These are phyloP conservation scores for Alternaria dauci DNA, from an alignment of 2,329 filamentous ascomycete species.

Conservation along the genomic window DNA sequence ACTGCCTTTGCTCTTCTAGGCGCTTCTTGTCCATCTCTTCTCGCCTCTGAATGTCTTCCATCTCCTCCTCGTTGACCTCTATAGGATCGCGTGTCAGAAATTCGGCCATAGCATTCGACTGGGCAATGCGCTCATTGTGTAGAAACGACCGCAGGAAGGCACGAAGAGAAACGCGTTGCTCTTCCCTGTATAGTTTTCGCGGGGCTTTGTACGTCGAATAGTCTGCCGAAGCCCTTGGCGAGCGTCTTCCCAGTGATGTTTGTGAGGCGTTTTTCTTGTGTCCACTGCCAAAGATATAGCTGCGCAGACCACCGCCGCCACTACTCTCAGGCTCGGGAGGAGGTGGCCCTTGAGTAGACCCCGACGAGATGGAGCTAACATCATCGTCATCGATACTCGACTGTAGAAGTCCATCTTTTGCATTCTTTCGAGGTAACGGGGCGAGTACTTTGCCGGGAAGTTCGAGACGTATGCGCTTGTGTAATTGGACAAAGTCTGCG, in stretches of 20 bases:
- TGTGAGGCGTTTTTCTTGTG: constrained; percentile 55
- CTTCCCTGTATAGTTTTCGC: constrained; percentile 79
- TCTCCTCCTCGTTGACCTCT: constrained; percentile 79
- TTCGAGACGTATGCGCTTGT: constrained; percentile 81
- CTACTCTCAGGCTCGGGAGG: constrained; percentile 48
- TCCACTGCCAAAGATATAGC: constrained; percentile 53
- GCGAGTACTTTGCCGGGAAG: constrained; percentile 90
- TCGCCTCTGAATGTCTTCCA: constrained; percentile 78
- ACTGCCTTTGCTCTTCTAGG: constrained; percentile 89
- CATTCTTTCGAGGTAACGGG: constrained; percentile 90
- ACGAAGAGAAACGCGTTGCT: constrained; percentile 87
- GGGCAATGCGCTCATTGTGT: constrained; percentile 82
- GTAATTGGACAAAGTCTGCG: constrained; percentile 82
- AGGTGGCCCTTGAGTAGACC: constrained; percentile 70
- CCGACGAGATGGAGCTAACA: constrained; percentile 80
- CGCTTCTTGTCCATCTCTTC: constrained; percentile 87
- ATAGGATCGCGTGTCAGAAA: constrained; percentile 81
- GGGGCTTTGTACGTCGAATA: constrained; percentile 49
- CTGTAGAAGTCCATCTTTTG: constrained; percentile 71
- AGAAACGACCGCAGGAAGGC: constrained; percentile 89
- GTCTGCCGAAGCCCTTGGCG: constrained; percentile 46
- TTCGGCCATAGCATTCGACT: constrained; percentile 82
- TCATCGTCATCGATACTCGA: constrained; percentile 71
- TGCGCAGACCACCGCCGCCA: constrained; percentile 54
- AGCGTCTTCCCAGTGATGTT: constrained; percentile 47